Evolutionary conservation across 2,329 filamentous ascomycete species (phyloP).

Genomic region (Myriosclerotinia scirpicola): DNA sequence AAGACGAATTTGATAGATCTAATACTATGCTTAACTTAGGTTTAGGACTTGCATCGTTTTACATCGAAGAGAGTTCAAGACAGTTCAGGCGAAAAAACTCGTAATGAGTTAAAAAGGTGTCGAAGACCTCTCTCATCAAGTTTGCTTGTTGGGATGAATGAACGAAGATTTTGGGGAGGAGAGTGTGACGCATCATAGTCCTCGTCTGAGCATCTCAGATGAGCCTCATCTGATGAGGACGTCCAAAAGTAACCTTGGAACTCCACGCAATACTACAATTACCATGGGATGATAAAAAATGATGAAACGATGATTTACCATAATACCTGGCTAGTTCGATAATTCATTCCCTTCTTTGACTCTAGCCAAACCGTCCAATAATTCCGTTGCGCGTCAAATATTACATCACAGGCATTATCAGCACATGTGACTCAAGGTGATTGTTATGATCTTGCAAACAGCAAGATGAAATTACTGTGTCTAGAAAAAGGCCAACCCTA

Average conservation of each 20-base stretch:
- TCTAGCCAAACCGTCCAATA: neutral
- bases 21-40: too few relatives aligned
- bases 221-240: too few relatives aligned
- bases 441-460: neutral
- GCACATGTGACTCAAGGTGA: neutral
- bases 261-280: neutral
- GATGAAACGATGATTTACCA: neutral
- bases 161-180: neutral
- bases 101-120: too few relatives aligned
- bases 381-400: neutral
- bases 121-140: too few relatives aligned
- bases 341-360: neutral
- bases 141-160: neutral
- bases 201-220: too few relatives aligned
- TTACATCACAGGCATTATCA: neutral
- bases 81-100: too few relatives aligned
- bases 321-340: neutral
- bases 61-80: too few relatives aligned
- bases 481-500: slow-evolving; percentile 9
- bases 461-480: slow-evolving; percentile 9
- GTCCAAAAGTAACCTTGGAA: too few relatives aligned
- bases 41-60: too few relatives aligned
- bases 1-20: too few relatives aligned
- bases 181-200: too few relatives aligned
- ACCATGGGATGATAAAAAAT: neutral